phyloP scores from a whole-genome alignment of 1,139 yeast genomes.

The Suhomyces chickasaworum region DNA sequence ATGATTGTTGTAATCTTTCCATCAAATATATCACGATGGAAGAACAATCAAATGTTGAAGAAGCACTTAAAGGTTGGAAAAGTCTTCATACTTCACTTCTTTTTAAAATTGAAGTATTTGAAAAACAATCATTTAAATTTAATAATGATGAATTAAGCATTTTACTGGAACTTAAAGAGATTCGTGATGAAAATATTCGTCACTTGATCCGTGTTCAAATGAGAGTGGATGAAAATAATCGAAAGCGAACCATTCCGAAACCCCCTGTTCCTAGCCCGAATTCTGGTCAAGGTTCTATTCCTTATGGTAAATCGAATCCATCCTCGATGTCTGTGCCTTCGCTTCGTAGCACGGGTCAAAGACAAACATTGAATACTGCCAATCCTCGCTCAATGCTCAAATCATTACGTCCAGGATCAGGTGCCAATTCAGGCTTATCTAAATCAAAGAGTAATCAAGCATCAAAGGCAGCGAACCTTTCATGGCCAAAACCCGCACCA shows the following conservation, averaged over 20 bases:
- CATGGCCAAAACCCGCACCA: slow-evolving; percentile 37
- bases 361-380: slow-evolving; percentile 13
- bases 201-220: slow-evolving; percentile 49
- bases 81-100: slow-evolving; percentile 61
- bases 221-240: slow-evolving; percentile 40
- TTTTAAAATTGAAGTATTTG: slow-evolving; percentile 57
- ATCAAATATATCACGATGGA: slow-evolving; percentile 59
- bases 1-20: slow-evolving; percentile 60
- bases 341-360: slow-evolving; percentile 22
- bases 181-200: slow-evolving; percentile 54
- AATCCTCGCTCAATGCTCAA: slow-evolving; percentile 34
- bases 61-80: slow-evolving; percentile 73
- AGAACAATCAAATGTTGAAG: slow-evolving; percentile 52
- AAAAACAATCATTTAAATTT: slow-evolving; percentile 38
- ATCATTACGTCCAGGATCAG: slow-evolving; percentile 34
- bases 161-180: slow-evolving; percentile 47
- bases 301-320: slow-evolving; percentile 6
- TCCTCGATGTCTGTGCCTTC: slow-evolving; percentile 29
- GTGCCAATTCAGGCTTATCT: slow-evolving; percentile 16
- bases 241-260: slow-evolving; percentile 19
- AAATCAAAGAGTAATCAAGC: slow-evolving; percentile 27
- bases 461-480: slow-evolving; percentile 49
- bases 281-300: no score
- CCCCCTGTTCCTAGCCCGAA: not conserved
- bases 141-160: slow-evolving; percentile 45